Evolutionary conservation across 1,284 basidiomycete species (phyloP), one percentile per base, ranked within the genome.

Genomic region (Cryptococcus sp.): DNA sequence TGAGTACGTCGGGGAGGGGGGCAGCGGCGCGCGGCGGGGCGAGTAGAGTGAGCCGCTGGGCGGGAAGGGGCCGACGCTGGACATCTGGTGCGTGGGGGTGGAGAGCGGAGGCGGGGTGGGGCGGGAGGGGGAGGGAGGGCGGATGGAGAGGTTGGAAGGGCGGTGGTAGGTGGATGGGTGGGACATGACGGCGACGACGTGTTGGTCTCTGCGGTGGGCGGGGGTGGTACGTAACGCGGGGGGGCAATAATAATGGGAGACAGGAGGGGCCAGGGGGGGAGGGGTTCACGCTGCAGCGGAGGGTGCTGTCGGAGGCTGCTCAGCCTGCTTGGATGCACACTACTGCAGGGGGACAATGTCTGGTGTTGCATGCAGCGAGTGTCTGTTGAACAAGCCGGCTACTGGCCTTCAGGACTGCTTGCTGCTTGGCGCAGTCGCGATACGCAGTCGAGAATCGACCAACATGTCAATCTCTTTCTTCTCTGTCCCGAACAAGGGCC

Each of bases 1-100:
- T 9, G 65, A 68, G 21, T 63, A 46, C 2, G 68, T 67, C 4
- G 68, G 68, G 7, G 65, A 67, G 36, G 67, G 67, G 18, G 67
- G 67, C 15, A 70, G 46, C 6, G 65, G 62, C 15, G 64, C 59
- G 40, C 57, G 55, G 2, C 65, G 56, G 4, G 67, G 65, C 4
- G 67, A 67, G 24, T 56, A 54, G n/a, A 48, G 38, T 18, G 46
- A 33, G n/a, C 12, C 15, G 24, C 38, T 40, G 33, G 21, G 40
- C 16, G 45, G n/a, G 46, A 56, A 46, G 18, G 42, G 50, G 28
- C 28, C 28, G 28, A 33, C 28, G 24, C 11, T 24, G 45, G 42
- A 23, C 42, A 44, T n/a, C 11, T 51, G 43, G 49, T 44, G 46
- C 4, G 53, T 56, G 2, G 64, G 57, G 18, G 59, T 65, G 21